Percentiles rank a stretch among this genome's conserved stretches.
phyloP scores from a whole-genome alignment of 148 eudicot species.

The Diospyros kaki region DNA sequence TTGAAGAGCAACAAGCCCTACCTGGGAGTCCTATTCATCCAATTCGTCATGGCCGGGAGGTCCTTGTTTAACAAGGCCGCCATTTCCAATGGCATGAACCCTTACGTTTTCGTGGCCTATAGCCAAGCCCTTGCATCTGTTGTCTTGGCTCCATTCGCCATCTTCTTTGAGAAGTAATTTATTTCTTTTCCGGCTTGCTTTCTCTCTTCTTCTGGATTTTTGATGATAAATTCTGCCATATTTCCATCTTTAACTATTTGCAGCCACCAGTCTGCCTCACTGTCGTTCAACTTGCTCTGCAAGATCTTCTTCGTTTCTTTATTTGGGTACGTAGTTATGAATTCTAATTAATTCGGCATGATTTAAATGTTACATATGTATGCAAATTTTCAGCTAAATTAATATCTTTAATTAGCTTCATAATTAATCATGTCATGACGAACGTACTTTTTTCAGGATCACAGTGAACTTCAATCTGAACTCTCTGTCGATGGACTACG shows the following conservation, averaged over 20 bases:
- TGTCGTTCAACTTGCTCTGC: slow-evolving; percentile 18
- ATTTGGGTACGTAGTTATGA: background rate
- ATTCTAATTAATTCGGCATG: too few species aligned
- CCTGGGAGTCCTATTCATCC: slow-evolving; percentile 24
- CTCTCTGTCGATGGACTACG: slow-evolving; percentile 16
- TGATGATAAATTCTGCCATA: background rate
- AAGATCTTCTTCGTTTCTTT: slow-evolving; percentile 28
- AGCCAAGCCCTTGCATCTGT: slow-evolving; percentile 8
- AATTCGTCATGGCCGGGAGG: slow-evolving; percentile 33
- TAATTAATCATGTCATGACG: too few species aligned
- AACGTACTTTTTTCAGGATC: slow-evolving; percentile 16
- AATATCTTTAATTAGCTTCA: background rate
- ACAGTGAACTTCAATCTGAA: slow-evolving; percentile 26
- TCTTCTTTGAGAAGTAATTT: background rate
- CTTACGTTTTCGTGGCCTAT: slow-evolving; percentile 10
- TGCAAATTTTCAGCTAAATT: too few species aligned
- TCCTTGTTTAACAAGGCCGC: slow-evolving; percentile 29
- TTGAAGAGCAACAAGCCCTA: slow-evolving; percentile 29
- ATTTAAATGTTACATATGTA: too few species aligned
- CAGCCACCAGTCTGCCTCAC: slow-evolving; percentile 11
- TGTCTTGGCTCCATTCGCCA: slow-evolving; percentile 7
- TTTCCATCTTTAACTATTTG: background rate
- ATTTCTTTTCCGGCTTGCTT: background rate
- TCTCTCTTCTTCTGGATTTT: too few species aligned
- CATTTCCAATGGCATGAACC: slow-evolving; percentile 17